Evolutionary conservation across 768 basidiomycete species (phyloP), one percentile per base, ranked within the genome.

Genomic region (Mycena haematopus): DNA sequence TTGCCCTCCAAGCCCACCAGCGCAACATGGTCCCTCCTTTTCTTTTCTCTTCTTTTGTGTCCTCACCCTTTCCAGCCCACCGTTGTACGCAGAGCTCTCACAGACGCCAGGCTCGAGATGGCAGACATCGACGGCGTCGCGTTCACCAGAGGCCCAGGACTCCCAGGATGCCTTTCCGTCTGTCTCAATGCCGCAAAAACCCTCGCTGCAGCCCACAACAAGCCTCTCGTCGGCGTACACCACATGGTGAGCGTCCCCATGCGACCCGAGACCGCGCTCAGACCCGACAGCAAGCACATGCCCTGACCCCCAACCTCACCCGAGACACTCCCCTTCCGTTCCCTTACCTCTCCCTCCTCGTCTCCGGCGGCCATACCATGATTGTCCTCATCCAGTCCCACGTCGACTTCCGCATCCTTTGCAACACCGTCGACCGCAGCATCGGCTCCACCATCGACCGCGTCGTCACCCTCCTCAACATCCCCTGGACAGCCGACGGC

Each of bases 281-380:
- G 62, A 38, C 65, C 44, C 31, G 53, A 44, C 68, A 95, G 94
- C 95, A 96, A 93, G 96, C 92, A 0, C 96, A 97, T 70, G 92
- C 96, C 0, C 78, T 96, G 0, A 96, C 93, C 0, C 82, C 90
- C 0, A 74, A 92, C 25, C 81, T 96, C 15, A 93, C 95, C 0
- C 76, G 82, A 0, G 56, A 66, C 11, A 68, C 81, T 24, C 56
- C 79, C 70, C 75, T 94, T 73, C 56, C 69, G 24, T 98, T 91
- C 72, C 96, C 96, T 0, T 98, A 96, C 78, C 82, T 99, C 36
- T 89, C 91, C 0, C 80, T 98, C 14, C 82, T 99, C 19, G 81
- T 96, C 51, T 96, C 95, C 0, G 96, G 96, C n/a, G 96, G 96
- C 2, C 96, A 99, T 73, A 95, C 96, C 0, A 80, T 98, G 40